A percentile compares a stretch with the other conserved stretches of the same genome.
These are phyloP conservation scores for Zhuliangozyma blackwelliae DNA, from an alignment of 1,139 yeast species.

Conservation along the genomic window DNA sequence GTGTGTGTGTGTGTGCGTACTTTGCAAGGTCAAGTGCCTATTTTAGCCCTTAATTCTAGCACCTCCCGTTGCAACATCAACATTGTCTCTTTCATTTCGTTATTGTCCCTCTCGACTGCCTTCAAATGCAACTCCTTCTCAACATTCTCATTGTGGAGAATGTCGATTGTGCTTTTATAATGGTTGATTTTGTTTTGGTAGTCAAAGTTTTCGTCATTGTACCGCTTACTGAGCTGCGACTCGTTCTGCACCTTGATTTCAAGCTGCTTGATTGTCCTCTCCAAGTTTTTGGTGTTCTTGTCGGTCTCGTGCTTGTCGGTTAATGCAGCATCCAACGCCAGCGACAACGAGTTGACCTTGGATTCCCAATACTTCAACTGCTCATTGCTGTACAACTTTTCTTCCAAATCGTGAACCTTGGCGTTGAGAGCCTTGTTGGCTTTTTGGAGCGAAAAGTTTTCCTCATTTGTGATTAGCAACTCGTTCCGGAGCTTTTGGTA, in stretches of 20 bases:
- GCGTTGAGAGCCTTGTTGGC: slow-evolving; percentile 31
- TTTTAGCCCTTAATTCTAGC: slow-evolving; percentile 51
- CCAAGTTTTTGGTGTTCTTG: slow-evolving; percentile 27
- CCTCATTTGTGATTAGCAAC: slow-evolving; percentile 36
- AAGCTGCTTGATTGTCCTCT: slow-evolving; percentile 32
- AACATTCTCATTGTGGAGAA: slow-evolving; percentile 34
- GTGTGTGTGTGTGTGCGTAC: background rate
- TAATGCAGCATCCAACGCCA: slow-evolving; percentile 28
- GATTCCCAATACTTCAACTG: slow-evolving; percentile 44
- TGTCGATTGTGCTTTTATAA: slow-evolving; percentile 30
- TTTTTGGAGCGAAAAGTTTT: slow-evolving; percentile 38
- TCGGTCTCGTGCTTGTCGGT: slow-evolving; percentile 29
- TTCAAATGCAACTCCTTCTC: slow-evolving; percentile 38
- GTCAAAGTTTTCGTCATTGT: slow-evolving; percentile 46
- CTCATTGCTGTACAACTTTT: slow-evolving; percentile 42
- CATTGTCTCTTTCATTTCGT: slow-evolving; percentile 51
- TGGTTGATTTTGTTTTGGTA: slow-evolving; percentile 40
- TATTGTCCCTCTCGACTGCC: slow-evolving; percentile 31
- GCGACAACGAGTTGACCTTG: slow-evolving; percentile 30
- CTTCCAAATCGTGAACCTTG: slow-evolving; percentile 34
- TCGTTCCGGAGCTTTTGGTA: slow-evolving; percentile 38
- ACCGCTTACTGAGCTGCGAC: slow-evolving; percentile 34
- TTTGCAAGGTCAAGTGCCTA: slow-evolving; percentile 14
- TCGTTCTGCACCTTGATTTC: slow-evolving; percentile 37
- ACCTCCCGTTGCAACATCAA: slow-evolving; percentile 62